Percentiles rank a stretch among this genome's conserved stretches.
These are phyloP conservation scores for Alnus glutinosa DNA, from an alignment of 306 rosid genomes.

Conservation along the genomic window DNA sequence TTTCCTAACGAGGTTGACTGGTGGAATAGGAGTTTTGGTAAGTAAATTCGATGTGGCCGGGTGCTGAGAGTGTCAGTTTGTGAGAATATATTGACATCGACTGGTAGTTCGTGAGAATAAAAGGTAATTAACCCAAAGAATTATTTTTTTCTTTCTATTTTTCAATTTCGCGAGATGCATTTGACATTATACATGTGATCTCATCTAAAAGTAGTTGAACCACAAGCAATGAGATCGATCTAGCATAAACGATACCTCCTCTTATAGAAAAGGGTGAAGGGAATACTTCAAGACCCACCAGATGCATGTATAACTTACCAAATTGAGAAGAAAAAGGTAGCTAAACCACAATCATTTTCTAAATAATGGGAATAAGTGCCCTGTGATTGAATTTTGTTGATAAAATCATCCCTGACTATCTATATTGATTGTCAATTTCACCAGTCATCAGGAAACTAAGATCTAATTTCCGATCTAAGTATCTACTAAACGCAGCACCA, in stretches of 20 bases:
- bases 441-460: neutral
- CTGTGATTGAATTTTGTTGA: no score
- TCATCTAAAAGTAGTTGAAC: neutral
- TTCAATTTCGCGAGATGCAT: neutral
- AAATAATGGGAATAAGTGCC: no score
- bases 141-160: neutral
- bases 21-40: no score
- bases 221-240: neutral
- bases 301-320: no score
- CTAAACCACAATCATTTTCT: no score
- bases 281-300: neutral
- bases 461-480: neutral
- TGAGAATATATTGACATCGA: no score
- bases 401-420: conserved; percentile 6
- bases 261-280: neutral
- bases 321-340: no score
- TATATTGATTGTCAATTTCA: neutral
- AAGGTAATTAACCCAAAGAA: neutral
- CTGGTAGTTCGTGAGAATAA: neutral
- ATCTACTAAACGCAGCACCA: neutral
- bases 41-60: no score
- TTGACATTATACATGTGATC: neutral
- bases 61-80: no score
- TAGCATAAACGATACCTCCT: neutral
- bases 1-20: no score